These are phyloP conservation scores for Schizopora paradoxa DNA, from an alignment of 1,284 basidiomycete genomes.

Conservation along the genomic window DNA sequence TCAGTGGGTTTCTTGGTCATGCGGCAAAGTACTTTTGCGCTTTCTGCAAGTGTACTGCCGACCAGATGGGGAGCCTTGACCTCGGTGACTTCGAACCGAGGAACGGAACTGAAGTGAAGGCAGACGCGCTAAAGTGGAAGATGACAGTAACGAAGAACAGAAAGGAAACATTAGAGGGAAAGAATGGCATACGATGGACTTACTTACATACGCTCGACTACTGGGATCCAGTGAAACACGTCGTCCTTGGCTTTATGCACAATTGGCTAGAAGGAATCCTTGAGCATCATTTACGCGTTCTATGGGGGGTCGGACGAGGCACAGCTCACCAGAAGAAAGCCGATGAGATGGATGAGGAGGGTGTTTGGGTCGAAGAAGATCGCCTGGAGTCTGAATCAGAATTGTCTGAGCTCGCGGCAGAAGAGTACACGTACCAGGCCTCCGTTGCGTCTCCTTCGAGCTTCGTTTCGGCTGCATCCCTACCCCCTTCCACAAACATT, in stretches of 20 bases:
- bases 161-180: not conserved
- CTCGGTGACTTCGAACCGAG: not conserved
- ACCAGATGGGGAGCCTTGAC: not conserved
- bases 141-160: not conserved
- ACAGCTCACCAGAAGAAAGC: not conserved
- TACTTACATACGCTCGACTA: not conserved
- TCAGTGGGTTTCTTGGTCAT: too few relatives aligned
- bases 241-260: not conserved
- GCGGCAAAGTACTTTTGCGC: slow-evolving; percentile 28
- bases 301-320: not conserved
- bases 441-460: too few relatives aligned
- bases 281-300: not conserved
- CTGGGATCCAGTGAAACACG: not conserved
- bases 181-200: not conserved
- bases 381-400: not conserved
- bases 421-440: not conserved
- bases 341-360: not conserved
- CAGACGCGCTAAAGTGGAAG: not conserved
- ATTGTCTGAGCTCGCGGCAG: not conserved
- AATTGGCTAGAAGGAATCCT: not conserved
- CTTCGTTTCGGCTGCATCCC: too few relatives aligned
- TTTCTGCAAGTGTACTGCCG: slow-evolving; percentile 12
- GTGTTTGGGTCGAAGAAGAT: not conserved
- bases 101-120: not conserved
- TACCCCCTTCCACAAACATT: too few relatives aligned